Base-by-base conservation (phyloP, 2,329 filamentous ascomycete genomes). In the Paraphaeosphaeria minitans region DNA sequence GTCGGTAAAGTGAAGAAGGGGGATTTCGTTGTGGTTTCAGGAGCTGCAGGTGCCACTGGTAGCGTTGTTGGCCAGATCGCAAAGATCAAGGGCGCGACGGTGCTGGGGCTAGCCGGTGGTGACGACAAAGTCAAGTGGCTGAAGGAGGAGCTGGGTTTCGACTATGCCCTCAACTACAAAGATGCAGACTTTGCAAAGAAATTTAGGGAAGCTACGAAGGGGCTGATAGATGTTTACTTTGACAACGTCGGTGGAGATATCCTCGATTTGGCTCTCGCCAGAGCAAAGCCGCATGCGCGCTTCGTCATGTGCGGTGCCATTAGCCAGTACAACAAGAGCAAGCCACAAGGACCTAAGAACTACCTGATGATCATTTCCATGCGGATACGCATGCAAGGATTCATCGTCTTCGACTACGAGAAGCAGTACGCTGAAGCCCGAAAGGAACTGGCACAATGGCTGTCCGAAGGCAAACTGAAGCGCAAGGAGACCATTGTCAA, bases 21-120 rank as follows among this genome's bases (percentile, higher is more conserved):
- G 4, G 89, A 93, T 63, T 87, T 89, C 4, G 90, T 94, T 1
- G 89, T 93, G 8, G 88, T 94, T 0, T 90, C 87, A 9, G 90
- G 89, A 7, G 91, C 91, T 1, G 91, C 91, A 0, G 91, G 91
- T 2, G 91, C 90, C 0, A 93, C 91, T 0, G 91, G 91, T 1
- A 89, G 85, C 69, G 85, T 93, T 1, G 90, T 86, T 0, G 90
- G 89, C 0, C 91, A 94, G 77, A 91, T 93, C 65, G 89, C 89
- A 19, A 92, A 91, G 80, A 78, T 92, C 54, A 86, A 87, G 75
- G 90, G 80, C 1, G 80, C 77, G 58, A 78, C 68, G 58, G 81
- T 85, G 3, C 70, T 85, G 22, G 83, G 83, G 4, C 79, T 85
- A 58, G 81, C 83, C 0, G 82, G 83, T 1, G 78, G 77, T 3